phyloP scores from a whole-genome alignment of 208 protist species.

The Crithidia sp. region DNA sequence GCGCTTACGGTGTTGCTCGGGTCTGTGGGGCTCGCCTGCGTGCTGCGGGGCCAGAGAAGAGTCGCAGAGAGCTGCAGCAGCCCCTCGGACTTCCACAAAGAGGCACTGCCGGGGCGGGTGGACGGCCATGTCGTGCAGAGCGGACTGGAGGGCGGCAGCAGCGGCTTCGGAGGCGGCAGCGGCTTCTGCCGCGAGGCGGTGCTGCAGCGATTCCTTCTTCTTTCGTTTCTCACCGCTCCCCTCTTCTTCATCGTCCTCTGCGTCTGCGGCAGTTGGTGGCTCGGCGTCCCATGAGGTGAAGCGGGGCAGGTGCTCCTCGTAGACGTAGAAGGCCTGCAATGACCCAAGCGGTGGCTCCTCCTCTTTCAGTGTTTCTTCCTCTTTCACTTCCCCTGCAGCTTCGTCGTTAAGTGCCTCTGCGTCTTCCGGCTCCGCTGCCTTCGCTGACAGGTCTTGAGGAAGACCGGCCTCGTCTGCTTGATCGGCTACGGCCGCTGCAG shows the following conservation, averaged over 20 bases:
- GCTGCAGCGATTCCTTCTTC: background rate
- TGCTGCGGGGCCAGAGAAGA: constrained; percentile 11
- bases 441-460: background rate
- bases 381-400: no score
- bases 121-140: constrained; percentile 17
- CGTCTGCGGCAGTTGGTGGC: constrained; percentile 9
- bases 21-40: no score
- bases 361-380: background rate
- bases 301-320: constrained; percentile 12
- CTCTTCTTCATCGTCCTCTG: background rate
- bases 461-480: background rate
- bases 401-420: no score
- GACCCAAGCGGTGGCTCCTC: constrained; percentile 7
- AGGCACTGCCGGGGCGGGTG: constrained; percentile 32
- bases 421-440: background rate
- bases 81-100: constrained; percentile 22
- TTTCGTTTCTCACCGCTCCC: background rate
- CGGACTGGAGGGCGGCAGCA: background rate
- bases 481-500: background rate
- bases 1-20: background rate
- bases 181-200: constrained; percentile 11
- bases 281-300: constrained; percentile 16
- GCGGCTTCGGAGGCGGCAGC: constrained; percentile 12
- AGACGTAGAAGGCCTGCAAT: constrained; percentile 10
- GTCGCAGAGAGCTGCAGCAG: constrained; percentile 14